A percentile compares a stretch with the other conserved stretches of the same genome.
phyloP scores from a whole-genome alignment of 2,329 filamentous ascomycete genomes.

The Neofusicoccum sp. region DNA sequence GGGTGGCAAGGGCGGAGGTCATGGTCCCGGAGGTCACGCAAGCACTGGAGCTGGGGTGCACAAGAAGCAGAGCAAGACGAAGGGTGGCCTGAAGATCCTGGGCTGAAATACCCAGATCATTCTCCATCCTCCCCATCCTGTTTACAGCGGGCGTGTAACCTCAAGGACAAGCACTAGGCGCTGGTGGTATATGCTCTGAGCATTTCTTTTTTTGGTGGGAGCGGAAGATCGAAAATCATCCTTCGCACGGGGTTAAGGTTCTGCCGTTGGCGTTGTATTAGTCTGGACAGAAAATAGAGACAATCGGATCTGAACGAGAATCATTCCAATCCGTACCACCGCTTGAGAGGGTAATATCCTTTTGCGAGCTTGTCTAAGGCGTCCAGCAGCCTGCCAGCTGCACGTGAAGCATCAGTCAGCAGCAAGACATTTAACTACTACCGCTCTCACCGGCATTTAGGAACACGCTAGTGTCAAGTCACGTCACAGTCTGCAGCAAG shows the following conservation, averaged over 20 bases:
- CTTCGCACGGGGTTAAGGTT: neutral
- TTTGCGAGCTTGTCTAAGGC: too few relatives aligned
- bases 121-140: too few relatives aligned
- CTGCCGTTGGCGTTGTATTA: neutral
- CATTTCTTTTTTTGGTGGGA: neutral
- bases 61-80: constrained; percentile 42
- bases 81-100: constrained; percentile 35
- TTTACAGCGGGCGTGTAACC: too few relatives aligned
- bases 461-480: too few relatives aligned
- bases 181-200: neutral
- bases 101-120: constrained; percentile 29
- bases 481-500: too few relatives aligned
- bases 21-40: constrained; percentile 30
- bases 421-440: too few relatives aligned
- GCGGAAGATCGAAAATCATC: neutral
- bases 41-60: constrained; percentile 39
- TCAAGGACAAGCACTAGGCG: neutral
- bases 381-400: too few relatives aligned
- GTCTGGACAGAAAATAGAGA: neutral
- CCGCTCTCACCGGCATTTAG: too few relatives aligned
- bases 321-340: too few relatives aligned
- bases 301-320: neutral
- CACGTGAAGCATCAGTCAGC: too few relatives aligned
- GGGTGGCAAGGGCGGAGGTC: constrained; percentile 35
- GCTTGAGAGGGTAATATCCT: too few relatives aligned